These are phyloP conservation scores for Hysterium pulicare DNA, from an alignment of 2,329 filamentous ascomycete genomes.

Conservation along the genomic window DNA sequence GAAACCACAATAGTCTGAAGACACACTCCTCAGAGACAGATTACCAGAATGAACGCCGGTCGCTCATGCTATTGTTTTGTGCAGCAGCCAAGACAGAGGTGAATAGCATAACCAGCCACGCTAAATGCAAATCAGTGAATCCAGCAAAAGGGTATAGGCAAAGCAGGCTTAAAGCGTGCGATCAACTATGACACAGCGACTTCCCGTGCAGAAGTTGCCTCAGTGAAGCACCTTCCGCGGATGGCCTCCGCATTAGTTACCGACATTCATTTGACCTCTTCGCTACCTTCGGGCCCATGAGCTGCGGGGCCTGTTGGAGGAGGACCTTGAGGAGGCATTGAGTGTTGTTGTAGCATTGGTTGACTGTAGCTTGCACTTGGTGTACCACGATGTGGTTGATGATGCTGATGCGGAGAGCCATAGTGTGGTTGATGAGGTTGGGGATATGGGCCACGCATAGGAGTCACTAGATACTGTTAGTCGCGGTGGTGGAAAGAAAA, in stretches of 20 bases:
- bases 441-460: conserved; percentile 37
- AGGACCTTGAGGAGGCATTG: conserved; percentile 34
- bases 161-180: conserved; percentile 8
- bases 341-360: conserved; percentile 41
- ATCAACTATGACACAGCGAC: conserved; percentile 9
- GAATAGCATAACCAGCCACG: conserved; percentile 21
- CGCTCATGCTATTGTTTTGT: conserved; percentile 35
- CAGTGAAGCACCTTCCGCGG: conserved; percentile 8
- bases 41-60: conserved; percentile 27
- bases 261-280: conserved; percentile 36
- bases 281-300: conserved; percentile 30
- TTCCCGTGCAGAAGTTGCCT: conserved; percentile 7
- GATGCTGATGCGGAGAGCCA: conserved; percentile 39
- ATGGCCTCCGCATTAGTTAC: conserved; percentile 1
- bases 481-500: conserved; percentile 10
- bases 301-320: conserved; percentile 31
- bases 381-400: conserved; percentile 37
- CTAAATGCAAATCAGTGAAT: conserved; percentile 30
- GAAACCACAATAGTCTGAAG: too few relatives aligned
- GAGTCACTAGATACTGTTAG: conserved; percentile 29
- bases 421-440: conserved; percentile 41
- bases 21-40: conserved; percentile 1
- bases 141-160: conserved; percentile 14
- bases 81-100: conserved; percentile 14
- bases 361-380: conserved; percentile 40